Evolutionary conservation across 805 yeast genomes (phyloP).

Genomic region (Myxozyma geophila): DNA sequence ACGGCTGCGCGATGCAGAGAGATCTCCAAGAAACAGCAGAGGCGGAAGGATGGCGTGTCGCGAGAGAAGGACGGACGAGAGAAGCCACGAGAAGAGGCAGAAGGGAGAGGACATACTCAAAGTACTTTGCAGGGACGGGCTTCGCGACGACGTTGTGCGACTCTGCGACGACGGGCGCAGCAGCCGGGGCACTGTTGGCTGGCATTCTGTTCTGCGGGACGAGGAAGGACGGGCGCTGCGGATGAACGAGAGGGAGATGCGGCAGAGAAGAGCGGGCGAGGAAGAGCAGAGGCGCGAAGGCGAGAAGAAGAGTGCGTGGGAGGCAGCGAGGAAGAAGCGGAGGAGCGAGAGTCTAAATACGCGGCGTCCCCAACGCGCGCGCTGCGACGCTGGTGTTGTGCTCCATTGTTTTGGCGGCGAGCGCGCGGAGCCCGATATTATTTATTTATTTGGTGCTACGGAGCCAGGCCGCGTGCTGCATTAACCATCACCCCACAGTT

Average conservation of each 20-base stretch:
- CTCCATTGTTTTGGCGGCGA: no score
- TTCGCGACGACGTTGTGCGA: conserved; percentile 38
- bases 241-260: no score
- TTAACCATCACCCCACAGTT: neutral
- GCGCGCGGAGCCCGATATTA: no score
- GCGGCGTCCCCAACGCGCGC: neutral
- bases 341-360: conserved; percentile 1
- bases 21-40: neutral
- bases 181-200: conserved; percentile 13
- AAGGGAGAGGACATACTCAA: conserved; percentile 37
- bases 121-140: conserved; percentile 40
- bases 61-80: neutral
- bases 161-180: conserved; percentile 38
- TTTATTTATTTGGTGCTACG: neutral
- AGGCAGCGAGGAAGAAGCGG: neutral
- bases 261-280: neutral
- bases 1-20: neutral
- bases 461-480: neutral
- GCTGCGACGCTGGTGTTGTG: neutral
- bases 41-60: no score
- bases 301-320: neutral
- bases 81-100: neutral
- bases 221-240: no score
- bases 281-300: neutral
- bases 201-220: conserved; percentile 8